phyloP scores from a whole-genome alignment of 495 filamentous ascomycete genomes.

The Daldinia caldariorum region DNA sequence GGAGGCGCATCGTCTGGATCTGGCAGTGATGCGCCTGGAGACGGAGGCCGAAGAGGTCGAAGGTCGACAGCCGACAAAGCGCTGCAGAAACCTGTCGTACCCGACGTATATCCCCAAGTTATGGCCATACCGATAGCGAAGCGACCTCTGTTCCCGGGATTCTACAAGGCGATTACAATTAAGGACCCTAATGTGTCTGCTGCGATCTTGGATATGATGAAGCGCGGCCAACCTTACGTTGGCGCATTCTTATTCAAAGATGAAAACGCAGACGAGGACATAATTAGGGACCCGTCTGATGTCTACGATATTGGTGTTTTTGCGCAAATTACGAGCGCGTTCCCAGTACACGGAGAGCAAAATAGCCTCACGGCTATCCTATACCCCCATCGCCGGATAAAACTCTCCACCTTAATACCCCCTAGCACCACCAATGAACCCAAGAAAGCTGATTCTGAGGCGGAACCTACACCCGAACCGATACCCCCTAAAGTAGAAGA shows the following conservation, averaged over 20 bases:
- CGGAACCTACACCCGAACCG: slow-evolving; percentile 65
- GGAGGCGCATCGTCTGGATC: slow-evolving; percentile 54
- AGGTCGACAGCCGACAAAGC: slow-evolving; percentile 74
- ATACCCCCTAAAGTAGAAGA: slow-evolving; percentile 59
- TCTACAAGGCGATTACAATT: slow-evolving; percentile 98
- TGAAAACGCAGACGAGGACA: slow-evolving; percentile 89
- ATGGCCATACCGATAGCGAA: slow-evolving; percentile 99
- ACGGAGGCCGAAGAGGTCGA: slow-evolving; percentile 66
- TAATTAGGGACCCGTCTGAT: slow-evolving; percentile 85
- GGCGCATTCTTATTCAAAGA: slow-evolving; percentile 98
- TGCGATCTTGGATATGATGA: slow-evolving; percentile 96
- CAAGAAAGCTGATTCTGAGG: slow-evolving; percentile 51
- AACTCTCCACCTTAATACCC: slow-evolving; percentile 80
- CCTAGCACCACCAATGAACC: slow-evolving; percentile 58
- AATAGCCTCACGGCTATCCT: slow-evolving; percentile 87
- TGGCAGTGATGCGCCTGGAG: slow-evolving; percentile 56
- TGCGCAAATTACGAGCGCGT: slow-evolving; percentile 95
- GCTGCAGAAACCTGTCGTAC: slow-evolving; percentile 85
- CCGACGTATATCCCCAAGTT: slow-evolving; percentile 96
- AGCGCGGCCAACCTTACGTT: slow-evolving; percentile 97
- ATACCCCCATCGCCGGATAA: slow-evolving; percentile 95
- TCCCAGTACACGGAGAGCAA: slow-evolving; percentile 83
- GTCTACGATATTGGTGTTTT: slow-evolving; percentile 97
- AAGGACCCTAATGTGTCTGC: slow-evolving; percentile 86
- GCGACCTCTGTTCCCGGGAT: slow-evolving; percentile 94